A percentile compares a stretch with the other conserved stretches of the same genome.
Evolutionary conservation across 495 filamentous ascomycete genomes (phyloP).

Genomic region (Podospora comata): DNA sequence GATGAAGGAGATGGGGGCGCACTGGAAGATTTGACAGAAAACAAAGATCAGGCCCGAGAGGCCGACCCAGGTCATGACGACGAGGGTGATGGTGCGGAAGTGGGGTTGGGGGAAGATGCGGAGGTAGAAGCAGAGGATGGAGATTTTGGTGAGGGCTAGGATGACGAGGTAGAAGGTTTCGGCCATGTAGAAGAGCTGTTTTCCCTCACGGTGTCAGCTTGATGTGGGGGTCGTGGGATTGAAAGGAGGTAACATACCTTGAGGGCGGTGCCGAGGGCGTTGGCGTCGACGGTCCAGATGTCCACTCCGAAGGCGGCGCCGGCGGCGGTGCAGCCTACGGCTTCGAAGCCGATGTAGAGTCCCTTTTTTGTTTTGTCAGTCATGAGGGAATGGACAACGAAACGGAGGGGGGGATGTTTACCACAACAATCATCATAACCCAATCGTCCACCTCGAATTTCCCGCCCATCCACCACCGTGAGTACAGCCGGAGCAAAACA

Average conservation of each 20-base stretch:
- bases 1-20: slow-evolving; percentile 36
- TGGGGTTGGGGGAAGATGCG: slow-evolving; percentile 46
- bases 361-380: slow-evolving; percentile 14
- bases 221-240: neutral
- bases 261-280: slow-evolving; percentile 14
- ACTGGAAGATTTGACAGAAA: slow-evolving; percentile 42
- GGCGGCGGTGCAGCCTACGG: slow-evolving; percentile 12
- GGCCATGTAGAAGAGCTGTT: slow-evolving; percentile 33
- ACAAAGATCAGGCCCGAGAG: slow-evolving; percentile 33
- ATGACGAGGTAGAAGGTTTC: slow-evolving; percentile 39
- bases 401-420: neutral
- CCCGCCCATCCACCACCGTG: slow-evolving; percentile 18
- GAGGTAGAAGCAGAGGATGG: slow-evolving; percentile 52
- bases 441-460: slow-evolving; percentile 28
- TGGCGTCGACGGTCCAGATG: slow-evolving; percentile 24
- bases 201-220: slow-evolving; percentile 19
- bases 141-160: slow-evolving; percentile 47
- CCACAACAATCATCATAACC: slow-evolving; percentile 26
- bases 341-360: slow-evolving; percentile 17
- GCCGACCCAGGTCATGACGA: slow-evolving; percentile 36
- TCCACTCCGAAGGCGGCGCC: slow-evolving; percentile 25
- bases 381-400: neutral
- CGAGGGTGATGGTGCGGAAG: slow-evolving; percentile 38
- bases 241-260: slow-evolving; percentile 14
- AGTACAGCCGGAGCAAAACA: slow-evolving; percentile 23